Conservation (phyloP, 1,284 basidiomycete species). For the Peniophora sp. region DNA sequence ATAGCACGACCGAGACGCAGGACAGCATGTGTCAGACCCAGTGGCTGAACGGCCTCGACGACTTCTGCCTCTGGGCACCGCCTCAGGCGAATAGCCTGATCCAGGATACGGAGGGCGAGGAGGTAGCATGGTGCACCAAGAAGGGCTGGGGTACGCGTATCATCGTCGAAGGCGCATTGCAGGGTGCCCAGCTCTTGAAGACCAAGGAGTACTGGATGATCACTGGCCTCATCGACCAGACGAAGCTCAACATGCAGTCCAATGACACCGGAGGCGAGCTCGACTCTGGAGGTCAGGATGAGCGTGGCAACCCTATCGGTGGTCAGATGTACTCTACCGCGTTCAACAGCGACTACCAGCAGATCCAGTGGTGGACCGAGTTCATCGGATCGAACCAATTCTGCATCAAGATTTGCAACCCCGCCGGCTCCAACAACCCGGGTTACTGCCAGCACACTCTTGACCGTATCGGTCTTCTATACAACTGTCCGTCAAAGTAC, state of each 20-base stretch:
- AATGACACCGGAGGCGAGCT: constrained; percentile 66
- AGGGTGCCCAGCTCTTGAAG: constrained; percentile 58
- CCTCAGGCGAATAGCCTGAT: constrained; percentile 38
- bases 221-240: constrained; percentile 57
- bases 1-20: constrained; percentile 55
- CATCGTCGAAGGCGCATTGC: constrained; percentile 37
- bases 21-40: constrained; percentile 59
- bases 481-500: constrained; percentile 23
- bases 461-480: constrained; percentile 43
- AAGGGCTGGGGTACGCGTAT: constrained; percentile 59
- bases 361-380: constrained; percentile 38
- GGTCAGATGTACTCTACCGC: constrained; percentile 38
- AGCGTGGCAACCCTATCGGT: constrained; percentile 9
- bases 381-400: constrained; percentile 40
- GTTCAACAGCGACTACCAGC: constrained; percentile 28
- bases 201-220: constrained; percentile 57
- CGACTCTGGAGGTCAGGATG: constrained; percentile 53
- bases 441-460: constrained; percentile 38
- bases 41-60: constrained; percentile 45
- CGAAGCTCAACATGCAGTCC: constrained; percentile 39
- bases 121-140: constrained; percentile 74
- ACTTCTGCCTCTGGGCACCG: constrained; percentile 63
- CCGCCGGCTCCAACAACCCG: constrained; percentile 28
- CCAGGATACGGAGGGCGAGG: constrained; percentile 58
- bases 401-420: constrained; percentile 49